Evolutionary conservation across 2,329 filamentous ascomycete genomes (phyloP), one percentile per base, ranked within the genome.

Genomic region (Botrytis porri): DNA sequence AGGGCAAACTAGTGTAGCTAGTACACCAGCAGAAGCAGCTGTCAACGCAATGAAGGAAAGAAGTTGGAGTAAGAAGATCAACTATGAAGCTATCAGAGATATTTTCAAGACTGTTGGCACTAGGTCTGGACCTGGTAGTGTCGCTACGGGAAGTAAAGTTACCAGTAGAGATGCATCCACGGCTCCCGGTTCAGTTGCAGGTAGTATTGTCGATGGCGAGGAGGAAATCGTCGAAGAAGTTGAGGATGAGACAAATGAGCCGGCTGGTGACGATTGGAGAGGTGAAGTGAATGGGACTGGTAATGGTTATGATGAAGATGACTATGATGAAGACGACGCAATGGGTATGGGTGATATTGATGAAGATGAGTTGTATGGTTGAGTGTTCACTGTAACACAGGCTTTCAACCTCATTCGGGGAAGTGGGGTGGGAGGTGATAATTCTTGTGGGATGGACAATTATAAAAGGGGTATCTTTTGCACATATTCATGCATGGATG

Each of bases 31-130:
- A 4, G 92, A 93, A 80, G 92, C 92, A 1, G 90, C 90, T 22
- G 85, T 88, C 75, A 87, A 88, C 72, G 90, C 91, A 76, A 84
- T 93, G 80, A 90, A 92, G 81, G 88, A 89, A 72, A 85, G 91
- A 63, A 88, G 87, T 0, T 92, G 90, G 82, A 93, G 90, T 75
- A 92, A 90, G 81, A 90, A 92, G 79, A 92, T 94, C 80, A 93
- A 94, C 77, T 94, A 93, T 81, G 87, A 88, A 71, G 87, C 86
- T 54, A 87, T 91, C 75, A 83, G 87, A 25, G 77, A 77, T 54
- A 74, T 78, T 64, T 61, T 74, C 14, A 74, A 71, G 32, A 63
- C 77, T 81, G 83, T 76, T 81, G 82, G 35, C 83, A 84, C 75
- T 80, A 48, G 81, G 80, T 73, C 71, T 2, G 85, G 84, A 0